Base-by-base conservation (phyloP, 306 rosid species). In the Senna siamea region DNA sequence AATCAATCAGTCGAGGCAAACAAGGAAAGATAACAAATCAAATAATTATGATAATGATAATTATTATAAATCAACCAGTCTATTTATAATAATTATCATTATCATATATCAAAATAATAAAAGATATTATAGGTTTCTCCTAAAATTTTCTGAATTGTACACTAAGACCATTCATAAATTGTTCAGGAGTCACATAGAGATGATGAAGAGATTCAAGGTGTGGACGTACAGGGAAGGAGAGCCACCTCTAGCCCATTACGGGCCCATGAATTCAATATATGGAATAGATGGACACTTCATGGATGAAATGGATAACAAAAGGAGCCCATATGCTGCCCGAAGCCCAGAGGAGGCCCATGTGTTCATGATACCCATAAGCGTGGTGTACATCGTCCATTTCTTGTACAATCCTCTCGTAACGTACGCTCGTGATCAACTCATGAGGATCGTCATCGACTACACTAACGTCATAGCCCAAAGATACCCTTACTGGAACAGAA, bases 211-310 rank as follows among this genome's bases (percentile, higher is more conserved):
- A 68, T 87, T 93, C 56, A 93, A 85, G 55, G 84, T 90, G 46
- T 93, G 97, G 97, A 64, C 57, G 11, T 93, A 89, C 82, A 86
- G 60, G 68, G 98, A 93, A 86, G 98, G 98, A 3, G 92, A 89
- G 64, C 76, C 46, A 9, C 97, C 98, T 0, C 44, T 93, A 47
- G 22, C 60, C 1, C 98, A 90, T 44, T n/a, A 26, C 6, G 90
- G 97, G 69, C 96, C 97, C 0, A 37, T 78, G 86, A 68, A 30
- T 8, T 69, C 86, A 69, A 89, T 93, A 3, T 93, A 90, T 34
- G 69, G 90, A 4, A 80, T 89, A 0, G 96, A 88, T 30, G 97
- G 97, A 0, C 93, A 87, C 17, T 83, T 93, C 56, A 89, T 93
- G 38, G 79, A 81, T 18, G 97, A 89, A 73, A 63, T 93, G 48